These are phyloP conservation scores for Alternaria brassicae DNA, from an alignment of 2,329 filamentous ascomycete species.

Conservation along the genomic window DNA sequence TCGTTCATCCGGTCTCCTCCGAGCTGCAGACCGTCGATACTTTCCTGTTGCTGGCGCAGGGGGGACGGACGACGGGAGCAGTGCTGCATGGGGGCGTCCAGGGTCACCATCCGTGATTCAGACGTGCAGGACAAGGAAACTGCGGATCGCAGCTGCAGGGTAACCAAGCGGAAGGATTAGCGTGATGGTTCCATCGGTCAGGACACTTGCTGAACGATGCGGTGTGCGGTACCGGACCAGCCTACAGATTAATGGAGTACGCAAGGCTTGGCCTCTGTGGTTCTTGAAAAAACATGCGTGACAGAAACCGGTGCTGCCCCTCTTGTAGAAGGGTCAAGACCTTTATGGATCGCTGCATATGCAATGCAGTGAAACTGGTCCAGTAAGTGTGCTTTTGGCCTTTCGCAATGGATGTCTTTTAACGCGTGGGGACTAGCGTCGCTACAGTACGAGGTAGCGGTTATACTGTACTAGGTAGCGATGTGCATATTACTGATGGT, in stretches of 20 bases:
- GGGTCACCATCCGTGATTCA: slow-evolving; percentile 17
- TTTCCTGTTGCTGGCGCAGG: slow-evolving; percentile 10
- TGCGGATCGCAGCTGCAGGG: slow-evolving; percentile 18
- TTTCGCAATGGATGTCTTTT: slow-evolving; percentile 2
- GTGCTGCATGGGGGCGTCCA: slow-evolving; percentile 5
- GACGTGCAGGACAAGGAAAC: slow-evolving; percentile 9
- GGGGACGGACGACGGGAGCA: slow-evolving; percentile 1
- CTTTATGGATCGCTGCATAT: background rate
- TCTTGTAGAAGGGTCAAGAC: background rate
- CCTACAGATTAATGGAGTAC: background rate
- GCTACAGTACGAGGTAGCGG: slow-evolving; percentile 10
- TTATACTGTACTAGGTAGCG: slow-evolving; percentile 17
- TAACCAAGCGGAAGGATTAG: slow-evolving; percentile 5
- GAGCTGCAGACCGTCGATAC: slow-evolving; percentile 17
- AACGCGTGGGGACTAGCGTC: slow-evolving; percentile 5
- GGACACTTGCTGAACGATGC: slow-evolving; percentile 3
- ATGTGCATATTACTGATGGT: slow-evolving; percentile 16
- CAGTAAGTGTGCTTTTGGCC: slow-evolving; percentile 1
- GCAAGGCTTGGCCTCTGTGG: background rate
- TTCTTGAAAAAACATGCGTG: background rate
- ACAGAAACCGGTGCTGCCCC: background rate
- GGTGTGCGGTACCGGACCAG: slow-evolving; percentile 9
- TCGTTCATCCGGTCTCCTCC: slow-evolving; percentile 27
- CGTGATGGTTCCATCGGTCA: background rate
- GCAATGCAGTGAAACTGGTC: slow-evolving; percentile 3